Evolutionary conservation across 148 eudicot species (phyloP).

Genomic region (Chenopodium suecicum): DNA sequence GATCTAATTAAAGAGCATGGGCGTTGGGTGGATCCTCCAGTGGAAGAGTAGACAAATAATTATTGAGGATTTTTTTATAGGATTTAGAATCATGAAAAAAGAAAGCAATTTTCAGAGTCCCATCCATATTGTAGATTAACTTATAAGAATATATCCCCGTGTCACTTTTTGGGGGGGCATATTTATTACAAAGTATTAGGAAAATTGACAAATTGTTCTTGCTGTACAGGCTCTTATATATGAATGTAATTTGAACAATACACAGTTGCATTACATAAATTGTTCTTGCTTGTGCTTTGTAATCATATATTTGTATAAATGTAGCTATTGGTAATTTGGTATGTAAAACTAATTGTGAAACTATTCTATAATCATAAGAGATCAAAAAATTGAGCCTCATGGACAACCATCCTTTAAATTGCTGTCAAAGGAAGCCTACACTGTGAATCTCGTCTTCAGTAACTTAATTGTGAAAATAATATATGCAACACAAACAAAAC

Average conservation of each 20-base stretch:
- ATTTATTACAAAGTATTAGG: too few relatives aligned
- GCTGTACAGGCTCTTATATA: neutral
- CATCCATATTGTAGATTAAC: neutral
- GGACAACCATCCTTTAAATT: too few relatives aligned
- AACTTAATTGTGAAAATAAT: neutral
- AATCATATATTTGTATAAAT: too few relatives aligned
- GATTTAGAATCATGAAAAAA: neutral
- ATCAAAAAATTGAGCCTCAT: too few relatives aligned
- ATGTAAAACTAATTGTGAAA: neutral
- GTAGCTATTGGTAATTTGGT: neutral
- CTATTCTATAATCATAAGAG: too few relatives aligned
- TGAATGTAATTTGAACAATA: too few relatives aligned
- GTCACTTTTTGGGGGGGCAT: too few relatives aligned
- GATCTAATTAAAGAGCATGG: slow-evolving; percentile 86
- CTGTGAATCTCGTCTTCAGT: too few relatives aligned
- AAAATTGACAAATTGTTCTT: too few relatives aligned
- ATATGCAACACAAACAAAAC: neutral
- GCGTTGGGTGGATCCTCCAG: slow-evolving; percentile 95
- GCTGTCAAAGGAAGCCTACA: too few relatives aligned
- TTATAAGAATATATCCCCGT: neutral
- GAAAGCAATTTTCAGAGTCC: neutral
- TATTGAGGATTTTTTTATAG: slow-evolving; percentile 10
- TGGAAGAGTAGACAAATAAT: slow-evolving; percentile 49
- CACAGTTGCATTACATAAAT: neutral
- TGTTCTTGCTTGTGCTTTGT: neutral